Evolutionary conservation across 2,329 filamentous ascomycete genomes (phyloP).

Genomic region (Tolypocladium pustulatum): DNA sequence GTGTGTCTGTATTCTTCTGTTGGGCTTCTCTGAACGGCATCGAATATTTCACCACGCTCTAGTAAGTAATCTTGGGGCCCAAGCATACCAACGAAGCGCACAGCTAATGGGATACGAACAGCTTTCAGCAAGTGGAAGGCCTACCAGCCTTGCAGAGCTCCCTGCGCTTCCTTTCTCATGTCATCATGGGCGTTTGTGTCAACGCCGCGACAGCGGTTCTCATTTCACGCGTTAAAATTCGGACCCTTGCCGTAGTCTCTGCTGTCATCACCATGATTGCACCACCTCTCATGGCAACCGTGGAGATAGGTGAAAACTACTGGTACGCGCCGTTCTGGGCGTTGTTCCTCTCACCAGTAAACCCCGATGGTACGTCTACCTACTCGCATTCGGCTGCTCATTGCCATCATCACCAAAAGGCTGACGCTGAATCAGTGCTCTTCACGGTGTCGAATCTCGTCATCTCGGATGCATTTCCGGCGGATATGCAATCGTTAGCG

Average conservation of each 20-base stretch:
- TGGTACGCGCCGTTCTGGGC: slow-evolving; percentile 37
- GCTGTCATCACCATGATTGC: slow-evolving; percentile 33
- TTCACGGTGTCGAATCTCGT: slow-evolving; percentile 46
- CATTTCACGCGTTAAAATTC: slow-evolving; percentile 25
- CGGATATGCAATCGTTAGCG: slow-evolving; percentile 43
- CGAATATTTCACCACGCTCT: slow-evolving; percentile 37
- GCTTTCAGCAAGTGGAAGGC: slow-evolving; percentile 38
- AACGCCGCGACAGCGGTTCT: slow-evolving; percentile 33
- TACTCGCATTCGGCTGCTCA: neutral
- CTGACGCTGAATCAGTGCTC: slow-evolving; percentile 22
- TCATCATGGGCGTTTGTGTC: slow-evolving; percentile 29
- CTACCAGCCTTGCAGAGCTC: slow-evolving; percentile 34
- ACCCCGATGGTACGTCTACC: slow-evolving; percentile 23
- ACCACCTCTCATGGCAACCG: slow-evolving; percentile 44
- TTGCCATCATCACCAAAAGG: neutral
- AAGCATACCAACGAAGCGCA: too few species aligned
- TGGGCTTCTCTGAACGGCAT: slow-evolving; percentile 35
- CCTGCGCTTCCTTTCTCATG: slow-evolving; percentile 34
- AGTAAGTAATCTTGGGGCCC: slow-evolving; percentile 25
- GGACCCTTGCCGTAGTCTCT: slow-evolving; percentile 26
- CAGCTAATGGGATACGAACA: slow-evolving; percentile 1
- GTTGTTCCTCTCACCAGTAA: slow-evolving; percentile 31
- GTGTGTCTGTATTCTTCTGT: slow-evolving; percentile 35
- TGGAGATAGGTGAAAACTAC: slow-evolving; percentile 35
- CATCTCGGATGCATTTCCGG: slow-evolving; percentile 42